These are phyloP conservation scores for Citrus trifoliata DNA, from an alignment of 345 rosid species.

Conservation along the genomic window DNA sequence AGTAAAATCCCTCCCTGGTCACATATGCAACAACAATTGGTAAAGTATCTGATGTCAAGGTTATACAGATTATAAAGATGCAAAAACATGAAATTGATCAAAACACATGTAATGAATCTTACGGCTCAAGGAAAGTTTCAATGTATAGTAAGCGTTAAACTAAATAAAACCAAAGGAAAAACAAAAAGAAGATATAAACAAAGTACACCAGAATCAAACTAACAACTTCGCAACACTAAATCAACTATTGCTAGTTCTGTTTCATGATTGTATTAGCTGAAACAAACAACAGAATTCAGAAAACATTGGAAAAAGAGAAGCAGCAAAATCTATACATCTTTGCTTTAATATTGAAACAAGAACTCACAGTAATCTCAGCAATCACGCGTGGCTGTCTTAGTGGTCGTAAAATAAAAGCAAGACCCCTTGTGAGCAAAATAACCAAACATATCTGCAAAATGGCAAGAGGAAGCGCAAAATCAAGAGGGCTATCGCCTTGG, in stretches of 20 bases:
- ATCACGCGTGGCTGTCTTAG: constrained; percentile 80
- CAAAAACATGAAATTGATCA: not conserved
- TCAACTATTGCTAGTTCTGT: not conserved
- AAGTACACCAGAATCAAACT: not conserved
- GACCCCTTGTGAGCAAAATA: constrained; percentile 51
- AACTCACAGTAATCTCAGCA: constrained; percentile 71
- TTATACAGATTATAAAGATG: not conserved
- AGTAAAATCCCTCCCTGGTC: constrained; percentile 72
- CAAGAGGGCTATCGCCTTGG: constrained; percentile 68
- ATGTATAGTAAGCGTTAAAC: not conserved
- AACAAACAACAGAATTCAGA: not conserved
- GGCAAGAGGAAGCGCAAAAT: constrained; percentile 69
- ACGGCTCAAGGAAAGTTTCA: not conserved
- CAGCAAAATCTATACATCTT: not conserved
- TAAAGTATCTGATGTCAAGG: not conserved
- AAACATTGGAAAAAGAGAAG: not conserved
- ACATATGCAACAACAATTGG: not conserved
- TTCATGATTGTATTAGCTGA: not conserved
- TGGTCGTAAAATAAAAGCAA: constrained; percentile 63
- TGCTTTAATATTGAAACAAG: too few relatives aligned
- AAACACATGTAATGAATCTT: not conserved
- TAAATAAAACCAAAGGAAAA: not conserved
- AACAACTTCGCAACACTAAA: not conserved
- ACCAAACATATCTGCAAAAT: constrained; percentile 71
- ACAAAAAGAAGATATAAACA: not conserved